Base-by-base conservation (phyloP, 805 yeast genomes). In the Sungouiozyma intestinalis region DNA sequence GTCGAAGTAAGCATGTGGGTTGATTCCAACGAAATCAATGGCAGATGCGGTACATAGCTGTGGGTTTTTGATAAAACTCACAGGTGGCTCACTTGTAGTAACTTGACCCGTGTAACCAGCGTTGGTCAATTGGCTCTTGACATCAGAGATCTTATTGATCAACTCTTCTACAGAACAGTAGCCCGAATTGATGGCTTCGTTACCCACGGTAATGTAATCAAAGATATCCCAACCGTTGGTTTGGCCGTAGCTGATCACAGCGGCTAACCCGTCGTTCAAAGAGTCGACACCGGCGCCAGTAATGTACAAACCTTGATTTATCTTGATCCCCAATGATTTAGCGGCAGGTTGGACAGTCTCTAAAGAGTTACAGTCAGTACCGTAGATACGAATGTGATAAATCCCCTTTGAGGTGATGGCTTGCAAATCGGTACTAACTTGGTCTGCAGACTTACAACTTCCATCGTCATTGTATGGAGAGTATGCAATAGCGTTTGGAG, bases 51-150 rank as follows among this genome's bases (percentile, higher is more conserved):
- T 71, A 66, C 97, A 88, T 53, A 88, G 71, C 8, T 61, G 63
- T 3, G 95, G 85, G 58, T 82, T 48, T 40, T 66, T 58, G 56
- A 73, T 73, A 62, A 72, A 87, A 16, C 78, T 64, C 13, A 74
- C 81, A n/a, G 96, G 92, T 42, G 95, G 94, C 62, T 88, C 97
- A 43, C 95, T 76, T 16, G 95, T 87, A 17, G 94, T 80, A 37
- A 87, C 71, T 42, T 65, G 55, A 40, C 96, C 96, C 8, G 68
- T 63, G 65, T 78, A 88, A 33, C 97, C 97, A 20, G 85, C 88
- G 40, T 58, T 63, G 43, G 64, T 56, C 43, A 88, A 72, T 47
- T 63, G 63, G 11, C 69, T 32, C 60, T 79, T 82, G 40, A 85
- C 92, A 11, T 75, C 63, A 1, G 75, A 43, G 47, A 86, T 81